Base-by-base conservation (phyloP, 2,329 filamentous ascomycete genomes). In the Fusarium torulosum region DNA sequence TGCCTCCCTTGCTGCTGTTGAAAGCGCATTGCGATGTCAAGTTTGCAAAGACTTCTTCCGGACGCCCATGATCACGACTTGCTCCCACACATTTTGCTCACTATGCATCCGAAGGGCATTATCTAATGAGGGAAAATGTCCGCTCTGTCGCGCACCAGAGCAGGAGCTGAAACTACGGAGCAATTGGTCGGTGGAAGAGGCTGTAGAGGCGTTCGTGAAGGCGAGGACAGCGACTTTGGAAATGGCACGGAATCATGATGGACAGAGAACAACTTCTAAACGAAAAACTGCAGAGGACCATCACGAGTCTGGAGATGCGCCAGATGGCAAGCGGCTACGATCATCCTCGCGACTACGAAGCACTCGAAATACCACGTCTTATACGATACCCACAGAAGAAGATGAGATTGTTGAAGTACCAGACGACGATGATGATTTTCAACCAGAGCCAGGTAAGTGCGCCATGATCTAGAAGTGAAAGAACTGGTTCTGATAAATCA, bases 11-110 rank as follows among this genome's bases (percentile, higher is more conserved):
- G 84, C 88, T 46, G 82, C 86, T 15, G 87, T 99, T 66, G 96
- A 99, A 75, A 89, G 91, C 62, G 89, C 94, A 4, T 84, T 99
- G 20, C 92, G 96, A 72, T 99, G 96, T 80, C 93, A 98, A 79
- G 92, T 99, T 62, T 99, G 96, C 87, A 98, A 98, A 77, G 96
- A 99, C 78, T 97, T 98, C 80, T 98, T 92, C 82, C 89, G 89
- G 63, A 97, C 94, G 50, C 96, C 96, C 0, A 96, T 99, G 87
- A 90, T 97, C 66, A 99, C 96, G 1, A 92, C 92, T 2, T 99
- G 96, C 81, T 91, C 89, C 53, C 96, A 99, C 77, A 98, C 96
- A 0, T 99, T 99, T 76, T 99, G 96, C 83, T 97, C 95, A 8
- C 82, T 97, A 53, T 99, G 96, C 78, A 98, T 99, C 76, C 91